Percentiles rank a stretch among this genome's conserved stretches.
Evolutionary conservation across 2,329 filamentous ascomycete genomes (phyloP).

Genomic region (Rhexocercosporidium sp.): DNA sequence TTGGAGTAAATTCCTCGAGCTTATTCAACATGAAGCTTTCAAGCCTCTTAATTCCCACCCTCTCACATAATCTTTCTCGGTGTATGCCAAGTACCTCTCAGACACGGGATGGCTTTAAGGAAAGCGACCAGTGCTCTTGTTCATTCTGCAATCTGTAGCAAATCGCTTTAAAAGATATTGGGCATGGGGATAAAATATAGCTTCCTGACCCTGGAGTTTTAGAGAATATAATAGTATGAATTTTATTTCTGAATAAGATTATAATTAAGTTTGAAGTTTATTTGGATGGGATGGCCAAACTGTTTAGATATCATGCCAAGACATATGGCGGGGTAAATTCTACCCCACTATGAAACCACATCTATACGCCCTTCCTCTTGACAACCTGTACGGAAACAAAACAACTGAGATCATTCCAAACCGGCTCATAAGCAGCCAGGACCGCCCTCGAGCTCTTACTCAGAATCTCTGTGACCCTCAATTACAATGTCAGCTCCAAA

Average conservation of each 20-base stretch:
- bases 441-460: not conserved
- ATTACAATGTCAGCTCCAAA: slow-evolving; percentile 30
- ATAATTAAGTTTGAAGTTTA: too few relatives aligned
- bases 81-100: not conserved
- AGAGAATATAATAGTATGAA: not conserved
- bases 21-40: too few relatives aligned
- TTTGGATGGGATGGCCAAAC: too few relatives aligned
- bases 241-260: too few relatives aligned
- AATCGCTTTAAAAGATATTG: too few relatives aligned
- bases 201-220: too few relatives aligned
- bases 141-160: too few relatives aligned
- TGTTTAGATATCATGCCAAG: too few relatives aligned
- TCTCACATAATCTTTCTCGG: too few relatives aligned
- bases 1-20: not conserved
- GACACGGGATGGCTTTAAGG: not conserved
- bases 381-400: not conserved
- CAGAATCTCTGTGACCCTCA: not conserved
- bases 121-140: not conserved
- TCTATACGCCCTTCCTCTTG: slow-evolving; percentile 12
- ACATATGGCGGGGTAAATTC: slow-evolving; percentile 9
- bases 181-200: too few relatives aligned
- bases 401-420: not conserved
- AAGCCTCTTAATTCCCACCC: not conserved
- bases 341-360: slow-evolving; percentile 5
- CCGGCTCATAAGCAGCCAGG: not conserved